These are phyloP conservation scores for Aspergillus luchuensis DNA, from an alignment of 2,329 filamentous ascomycete genomes.

Conservation along the genomic window DNA sequence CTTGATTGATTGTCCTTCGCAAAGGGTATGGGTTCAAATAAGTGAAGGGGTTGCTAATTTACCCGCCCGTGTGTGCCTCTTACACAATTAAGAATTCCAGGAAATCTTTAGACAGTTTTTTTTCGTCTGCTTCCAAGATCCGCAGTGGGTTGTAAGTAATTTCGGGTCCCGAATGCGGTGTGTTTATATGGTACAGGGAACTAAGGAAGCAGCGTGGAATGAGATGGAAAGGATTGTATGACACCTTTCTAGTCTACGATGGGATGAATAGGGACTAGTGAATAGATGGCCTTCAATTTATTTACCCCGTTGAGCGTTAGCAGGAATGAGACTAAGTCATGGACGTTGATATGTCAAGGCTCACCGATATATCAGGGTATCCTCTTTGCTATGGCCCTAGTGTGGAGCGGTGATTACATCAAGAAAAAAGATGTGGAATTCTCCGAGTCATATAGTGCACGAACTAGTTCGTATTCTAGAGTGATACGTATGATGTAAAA, in stretches of 20 bases:
- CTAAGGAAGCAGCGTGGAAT: conserved; percentile 6
- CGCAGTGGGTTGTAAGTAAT: conserved; percentile 27
- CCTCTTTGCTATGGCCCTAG: neutral
- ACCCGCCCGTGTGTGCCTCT: neutral
- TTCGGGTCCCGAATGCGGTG: conserved; percentile 23
- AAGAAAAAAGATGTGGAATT: neutral
- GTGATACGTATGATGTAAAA: neutral
- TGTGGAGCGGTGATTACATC: neutral
- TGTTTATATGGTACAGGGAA: conserved; percentile 15
- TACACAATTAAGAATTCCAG: neutral
- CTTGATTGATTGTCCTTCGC: no score
- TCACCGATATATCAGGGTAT: conserved; percentile 1
- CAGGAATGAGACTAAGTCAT: neutral
- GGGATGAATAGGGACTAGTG: neutral
- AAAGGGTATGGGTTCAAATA: neutral
- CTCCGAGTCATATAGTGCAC: conserved; percentile 4
- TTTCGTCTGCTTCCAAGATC: conserved; percentile 16
- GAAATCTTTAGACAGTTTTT: neutral
- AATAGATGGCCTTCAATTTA: neutral
- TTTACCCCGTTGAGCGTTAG: neutral
- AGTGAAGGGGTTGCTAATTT: neutral
- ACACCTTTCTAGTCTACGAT: neutral
- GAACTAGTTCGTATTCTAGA: neutral
- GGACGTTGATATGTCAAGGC: neutral
- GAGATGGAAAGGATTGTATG: neutral